phyloP scores from a whole-genome alignment of 371 early-diverging fungal species.

The Mortierella sp. region DNA sequence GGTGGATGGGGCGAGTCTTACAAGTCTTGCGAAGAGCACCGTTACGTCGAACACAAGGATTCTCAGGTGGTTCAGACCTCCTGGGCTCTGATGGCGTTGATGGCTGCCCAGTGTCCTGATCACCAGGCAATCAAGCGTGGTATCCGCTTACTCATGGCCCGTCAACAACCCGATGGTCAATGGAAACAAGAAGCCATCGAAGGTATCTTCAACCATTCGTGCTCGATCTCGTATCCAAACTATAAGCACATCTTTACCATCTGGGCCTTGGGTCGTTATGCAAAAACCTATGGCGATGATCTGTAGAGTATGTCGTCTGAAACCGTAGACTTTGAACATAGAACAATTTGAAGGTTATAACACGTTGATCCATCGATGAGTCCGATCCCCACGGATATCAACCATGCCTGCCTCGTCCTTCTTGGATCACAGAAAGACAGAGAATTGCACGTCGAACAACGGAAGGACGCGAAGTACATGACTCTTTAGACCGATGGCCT shows the following conservation, averaged over 20 bases:
- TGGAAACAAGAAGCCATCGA: slow-evolving; percentile 98
- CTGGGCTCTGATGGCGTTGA: slow-evolving; percentile 86
- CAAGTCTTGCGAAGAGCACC: slow-evolving; percentile 82
- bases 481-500: too few relatives aligned
- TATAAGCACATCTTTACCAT: slow-evolving; percentile 78
- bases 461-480: too few relatives aligned
- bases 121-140: slow-evolving; percentile 80
- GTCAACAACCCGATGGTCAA: slow-evolving; percentile 91
- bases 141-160: slow-evolving; percentile 81
- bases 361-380: too few relatives aligned
- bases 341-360: too few relatives aligned
- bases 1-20: slow-evolving; percentile 99
- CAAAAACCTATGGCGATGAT: slow-evolving; percentile 47
- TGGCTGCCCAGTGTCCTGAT: slow-evolving; percentile 91
- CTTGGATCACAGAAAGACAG: too few relatives aligned
- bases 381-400: too few relatives aligned
- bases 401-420: too few relatives aligned
- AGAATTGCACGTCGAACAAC: too few relatives aligned
- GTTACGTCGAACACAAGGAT: slow-evolving; percentile 69
- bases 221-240: slow-evolving; percentile 85
- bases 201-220: slow-evolving; percentile 97
- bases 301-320: too few relatives aligned
- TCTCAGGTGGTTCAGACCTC: slow-evolving; percentile 95
- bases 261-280: slow-evolving; percentile 95
- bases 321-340: too few relatives aligned